These are phyloP conservation scores for Rhododendron williamsianum DNA, from an alignment of 148 eudicot species.

Conservation along the genomic window DNA sequence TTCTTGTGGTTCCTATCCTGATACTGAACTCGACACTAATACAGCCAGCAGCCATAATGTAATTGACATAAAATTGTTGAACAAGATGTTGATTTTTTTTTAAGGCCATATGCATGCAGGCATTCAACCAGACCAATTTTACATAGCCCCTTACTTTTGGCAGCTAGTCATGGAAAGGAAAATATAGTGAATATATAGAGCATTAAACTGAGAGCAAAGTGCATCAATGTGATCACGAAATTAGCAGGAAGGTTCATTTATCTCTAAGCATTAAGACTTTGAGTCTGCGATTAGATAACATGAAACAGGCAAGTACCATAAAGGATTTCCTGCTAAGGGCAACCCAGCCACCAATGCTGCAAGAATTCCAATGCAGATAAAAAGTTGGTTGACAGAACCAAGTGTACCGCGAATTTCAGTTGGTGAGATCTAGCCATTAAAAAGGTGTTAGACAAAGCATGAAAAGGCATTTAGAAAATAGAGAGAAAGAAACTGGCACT, in stretches of 20 bases:
- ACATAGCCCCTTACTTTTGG: neutral
- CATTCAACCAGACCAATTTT: neutral
- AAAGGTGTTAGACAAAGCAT: slow-evolving; percentile 11
- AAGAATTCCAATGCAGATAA: slow-evolving; percentile 89
- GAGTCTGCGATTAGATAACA: neutral
- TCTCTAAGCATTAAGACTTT: neutral
- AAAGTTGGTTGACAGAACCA: slow-evolving; percentile 93
- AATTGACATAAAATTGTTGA: neutral
- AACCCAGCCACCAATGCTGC: slow-evolving; percentile 92
- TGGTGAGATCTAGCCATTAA: slow-evolving; percentile 71
- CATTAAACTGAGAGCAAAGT: neutral
- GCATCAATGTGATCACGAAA: neutral
- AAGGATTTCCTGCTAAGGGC: slow-evolving; percentile 86
- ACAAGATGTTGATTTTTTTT: neutral
- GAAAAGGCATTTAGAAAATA: neutral
- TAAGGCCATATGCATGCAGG: neutral
- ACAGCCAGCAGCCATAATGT: neutral
- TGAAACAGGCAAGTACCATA: slow-evolving; percentile 46
- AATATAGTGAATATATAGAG: neutral
- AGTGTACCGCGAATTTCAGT: slow-evolving; percentile 97
- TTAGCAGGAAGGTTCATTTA: neutral
- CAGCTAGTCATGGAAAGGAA: neutral
- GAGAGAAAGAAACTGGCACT: neutral
- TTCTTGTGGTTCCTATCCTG: neutral
- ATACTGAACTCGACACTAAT: neutral